Evolutionary conservation across 75 land plant species (phyloP).

Genomic region (Cunninghamia lanceolata): DNA sequence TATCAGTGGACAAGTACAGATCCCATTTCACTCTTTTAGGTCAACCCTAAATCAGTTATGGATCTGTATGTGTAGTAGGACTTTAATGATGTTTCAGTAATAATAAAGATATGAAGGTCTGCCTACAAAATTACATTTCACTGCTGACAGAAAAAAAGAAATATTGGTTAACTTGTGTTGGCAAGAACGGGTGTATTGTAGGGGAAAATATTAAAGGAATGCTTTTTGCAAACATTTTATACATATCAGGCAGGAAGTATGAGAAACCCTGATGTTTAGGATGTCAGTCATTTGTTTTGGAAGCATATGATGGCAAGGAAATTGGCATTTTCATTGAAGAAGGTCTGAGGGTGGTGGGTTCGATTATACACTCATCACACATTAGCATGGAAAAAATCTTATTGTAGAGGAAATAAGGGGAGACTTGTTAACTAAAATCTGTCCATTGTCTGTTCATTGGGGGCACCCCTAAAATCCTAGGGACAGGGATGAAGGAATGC

Average conservation of each 20-base stretch:
- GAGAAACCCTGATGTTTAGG: background rate
- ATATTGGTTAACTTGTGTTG: background rate
- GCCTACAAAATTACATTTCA: background rate
- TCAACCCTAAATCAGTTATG: too few relatives aligned
- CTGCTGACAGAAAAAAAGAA: background rate
- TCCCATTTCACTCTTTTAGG: background rate
- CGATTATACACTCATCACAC: background rate
- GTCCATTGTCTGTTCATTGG: background rate
- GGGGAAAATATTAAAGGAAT: background rate
- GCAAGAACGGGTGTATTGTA: background rate
- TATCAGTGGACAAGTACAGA: background rate
- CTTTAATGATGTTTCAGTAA: background rate
- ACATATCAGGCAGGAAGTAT: background rate
- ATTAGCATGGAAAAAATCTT: background rate
- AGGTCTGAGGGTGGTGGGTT: background rate
- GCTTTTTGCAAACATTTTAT: background rate
- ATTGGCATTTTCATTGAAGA: background rate
- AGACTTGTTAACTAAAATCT: background rate
- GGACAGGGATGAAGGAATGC: background rate
- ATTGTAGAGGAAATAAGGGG: background rate
- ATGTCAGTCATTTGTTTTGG: background rate
- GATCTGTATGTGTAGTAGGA: background rate
- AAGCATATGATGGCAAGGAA: background rate
- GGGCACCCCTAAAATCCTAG: background rate
- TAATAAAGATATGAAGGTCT: background rate